Percentiles rank a stretch among this genome's conserved stretches.
These are phyloP conservation scores for Apiospora malaysiana DNA, from an alignment of 2,329 filamentous ascomycete genomes.

Conservation along the genomic window DNA sequence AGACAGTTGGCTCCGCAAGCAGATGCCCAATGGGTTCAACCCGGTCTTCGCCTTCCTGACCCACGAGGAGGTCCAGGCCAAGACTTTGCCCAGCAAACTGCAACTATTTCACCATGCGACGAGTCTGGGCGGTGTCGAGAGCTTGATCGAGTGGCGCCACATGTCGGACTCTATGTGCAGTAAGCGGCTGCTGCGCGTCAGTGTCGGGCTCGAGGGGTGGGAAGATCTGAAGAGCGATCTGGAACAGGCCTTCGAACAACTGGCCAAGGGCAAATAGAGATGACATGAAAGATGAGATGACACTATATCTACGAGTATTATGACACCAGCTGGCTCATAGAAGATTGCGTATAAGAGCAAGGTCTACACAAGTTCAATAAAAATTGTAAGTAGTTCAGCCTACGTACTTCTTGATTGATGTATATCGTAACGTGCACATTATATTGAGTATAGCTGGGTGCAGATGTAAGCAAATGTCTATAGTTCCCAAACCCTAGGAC, in stretches of 20 bases:
- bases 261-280: conserved; percentile 41
- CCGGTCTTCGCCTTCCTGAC: conserved; percentile 83
- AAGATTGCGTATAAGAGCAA: not conserved
- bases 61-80: conserved; percentile 65
- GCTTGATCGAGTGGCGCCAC: conserved; percentile 92
- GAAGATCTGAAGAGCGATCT: conserved; percentile 85
- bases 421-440: not conserved
- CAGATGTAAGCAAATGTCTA: not conserved
- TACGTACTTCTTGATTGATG: not conserved
- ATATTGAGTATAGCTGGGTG: too few relatives aligned
- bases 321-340: not conserved
- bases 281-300: not conserved
- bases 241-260: conserved; percentile 65
- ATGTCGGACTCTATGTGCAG: conserved; percentile 84
- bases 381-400: not conserved
- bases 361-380: too few relatives aligned
- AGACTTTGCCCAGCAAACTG: conserved; percentile 76
- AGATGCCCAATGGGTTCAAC: conserved; percentile 92
- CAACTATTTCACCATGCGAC: conserved; percentile 92
- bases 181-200: conserved; percentile 75
- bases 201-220: conserved; percentile 84
- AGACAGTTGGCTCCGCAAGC: conserved; percentile 74
- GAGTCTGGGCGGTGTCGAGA: conserved; percentile 91
- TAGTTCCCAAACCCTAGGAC: not conserved
- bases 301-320: not conserved